Base-by-base conservation (phyloP, 2,329 filamentous ascomycete genomes). In the Zasmidium angulare region DNA sequence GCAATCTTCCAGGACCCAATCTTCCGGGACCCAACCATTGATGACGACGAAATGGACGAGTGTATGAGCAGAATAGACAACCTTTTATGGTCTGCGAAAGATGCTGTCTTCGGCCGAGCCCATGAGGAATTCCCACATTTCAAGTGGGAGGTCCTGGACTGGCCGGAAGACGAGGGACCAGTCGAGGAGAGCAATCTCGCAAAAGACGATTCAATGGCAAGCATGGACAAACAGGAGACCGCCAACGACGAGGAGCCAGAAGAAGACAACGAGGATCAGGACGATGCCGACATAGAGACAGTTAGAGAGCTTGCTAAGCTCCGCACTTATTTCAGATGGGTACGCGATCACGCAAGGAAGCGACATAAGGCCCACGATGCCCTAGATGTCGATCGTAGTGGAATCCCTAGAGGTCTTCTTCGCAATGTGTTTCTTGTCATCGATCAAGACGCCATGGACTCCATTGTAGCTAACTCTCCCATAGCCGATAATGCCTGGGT, bases 261-360 rank as follows among this genome's bases (percentile, higher is more conserved):
- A 22, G 23, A 26, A 24, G 53, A 53, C 17, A 49, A 26, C 21
- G 52, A 54, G n/a, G 29, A 55, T 7, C 50, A 55, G 31, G 58
- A 56, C 24, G 58, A 60, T 43, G 53, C 53, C 48, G 58, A 60
- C 47, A 60, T 60, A 20, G 58, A 60, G 12, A 26, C 40, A 47
- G 58, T 56, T 31, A 47, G 46, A 56, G 58, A 60, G 22, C 36
- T 60, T 9, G 22, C 50, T 20, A 56, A 53, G 22, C 24, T 60
- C 22, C 58, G 58, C 29, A 23, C 23, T 19, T 47, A 60, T 23
- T 56, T 52, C 54, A 56, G 56, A 52, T 52, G 58, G 58, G 58
- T 60, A 22, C 40, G 58, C 36, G 46, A 60, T 29, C 53, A 48
- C 17, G 56, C 56, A 4, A 60, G 52, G 53, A 59, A 59, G 57